Conservation (phyloP, 2,329 filamentous ascomycete species). For the Alternaria atra region DNA sequence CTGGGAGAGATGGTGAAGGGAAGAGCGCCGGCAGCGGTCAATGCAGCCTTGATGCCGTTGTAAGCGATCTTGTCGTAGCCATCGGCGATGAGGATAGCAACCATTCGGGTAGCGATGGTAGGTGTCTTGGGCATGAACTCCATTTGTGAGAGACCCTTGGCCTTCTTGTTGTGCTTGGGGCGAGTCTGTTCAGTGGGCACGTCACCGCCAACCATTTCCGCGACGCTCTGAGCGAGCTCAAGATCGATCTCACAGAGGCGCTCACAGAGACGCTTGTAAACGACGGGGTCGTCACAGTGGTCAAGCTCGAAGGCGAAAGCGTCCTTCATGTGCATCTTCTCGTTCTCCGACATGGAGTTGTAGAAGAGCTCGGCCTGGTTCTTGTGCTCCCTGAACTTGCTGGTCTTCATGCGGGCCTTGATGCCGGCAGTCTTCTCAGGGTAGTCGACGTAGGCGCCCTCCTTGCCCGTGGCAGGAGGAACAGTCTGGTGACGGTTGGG, state of each 20-base stretch:
- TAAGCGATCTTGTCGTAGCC: constrained; percentile 76
- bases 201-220: constrained; percentile 73
- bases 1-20: constrained; percentile 77
- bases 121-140: constrained; percentile 71
- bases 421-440: constrained; percentile 72
- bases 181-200: constrained; percentile 63
- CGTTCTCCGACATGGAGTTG: constrained; percentile 74
- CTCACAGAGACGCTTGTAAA: constrained; percentile 75
- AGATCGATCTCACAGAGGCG: constrained; percentile 78
- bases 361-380: constrained; percentile 84
- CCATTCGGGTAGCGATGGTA: constrained; percentile 74
- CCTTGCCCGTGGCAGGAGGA: constrained; percentile 68
- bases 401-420: constrained; percentile 73
- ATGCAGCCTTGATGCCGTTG: constrained; percentile 69
- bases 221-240: constrained; percentile 72
- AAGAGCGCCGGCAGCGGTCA: constrained; percentile 70
- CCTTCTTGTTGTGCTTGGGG: constrained; percentile 72
- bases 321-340: constrained; percentile 69
- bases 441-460: constrained; percentile 76
- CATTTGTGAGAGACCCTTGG: constrained; percentile 73
- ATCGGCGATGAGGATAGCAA: constrained; percentile 80
- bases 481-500: constrained; percentile 73
- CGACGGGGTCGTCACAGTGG: constrained; percentile 80
- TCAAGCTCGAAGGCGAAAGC: constrained; percentile 77
- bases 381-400: constrained; percentile 81